Conservation (phyloP, 139 green algal species). For the Tetraselmis chui region DNA sequence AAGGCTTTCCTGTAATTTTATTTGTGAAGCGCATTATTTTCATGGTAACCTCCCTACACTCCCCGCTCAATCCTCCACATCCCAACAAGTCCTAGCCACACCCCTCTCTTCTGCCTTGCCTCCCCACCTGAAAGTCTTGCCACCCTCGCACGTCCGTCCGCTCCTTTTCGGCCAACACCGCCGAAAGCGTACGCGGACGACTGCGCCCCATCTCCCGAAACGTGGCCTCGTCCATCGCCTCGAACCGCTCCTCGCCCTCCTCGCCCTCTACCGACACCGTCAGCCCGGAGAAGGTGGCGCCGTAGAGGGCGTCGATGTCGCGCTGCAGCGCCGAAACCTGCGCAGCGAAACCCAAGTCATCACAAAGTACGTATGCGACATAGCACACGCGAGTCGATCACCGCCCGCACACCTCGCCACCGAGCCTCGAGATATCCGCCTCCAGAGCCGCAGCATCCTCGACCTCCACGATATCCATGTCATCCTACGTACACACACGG, state of each 20-base stretch:
- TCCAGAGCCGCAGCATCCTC: neutral
- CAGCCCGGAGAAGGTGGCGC: constrained; percentile 28
- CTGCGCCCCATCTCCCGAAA: neutral
- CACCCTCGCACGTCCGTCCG: constrained; percentile 33
- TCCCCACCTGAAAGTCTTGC: constrained; percentile 43
- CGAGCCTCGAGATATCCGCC: neutral
- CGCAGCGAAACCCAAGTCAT: neutral
- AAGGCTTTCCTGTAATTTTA: too few relatives aligned
- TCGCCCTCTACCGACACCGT: neutral
- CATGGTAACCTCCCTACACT: too few relatives aligned
- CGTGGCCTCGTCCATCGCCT: neutral
- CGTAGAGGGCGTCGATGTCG: constrained; percentile 46
- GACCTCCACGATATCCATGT: too few relatives aligned
- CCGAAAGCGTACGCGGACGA: constrained; percentile 21
- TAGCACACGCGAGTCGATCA: neutral
- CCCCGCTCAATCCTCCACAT: too few relatives aligned
- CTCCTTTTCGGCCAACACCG: constrained; percentile 41
- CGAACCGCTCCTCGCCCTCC: neutral
- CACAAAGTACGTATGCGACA: neutral
- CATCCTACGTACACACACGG: neutral
- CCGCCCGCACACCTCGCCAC: neutral
- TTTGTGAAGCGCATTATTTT: too few relatives aligned
- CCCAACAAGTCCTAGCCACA: too few relatives aligned
- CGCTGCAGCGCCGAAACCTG: constrained; percentile 28
- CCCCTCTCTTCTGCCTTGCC: neutral